These are phyloP conservation scores for Venustampulla echinocandica DNA, from an alignment of 495 filamentous ascomycete species.

Conservation along the genomic window DNA sequence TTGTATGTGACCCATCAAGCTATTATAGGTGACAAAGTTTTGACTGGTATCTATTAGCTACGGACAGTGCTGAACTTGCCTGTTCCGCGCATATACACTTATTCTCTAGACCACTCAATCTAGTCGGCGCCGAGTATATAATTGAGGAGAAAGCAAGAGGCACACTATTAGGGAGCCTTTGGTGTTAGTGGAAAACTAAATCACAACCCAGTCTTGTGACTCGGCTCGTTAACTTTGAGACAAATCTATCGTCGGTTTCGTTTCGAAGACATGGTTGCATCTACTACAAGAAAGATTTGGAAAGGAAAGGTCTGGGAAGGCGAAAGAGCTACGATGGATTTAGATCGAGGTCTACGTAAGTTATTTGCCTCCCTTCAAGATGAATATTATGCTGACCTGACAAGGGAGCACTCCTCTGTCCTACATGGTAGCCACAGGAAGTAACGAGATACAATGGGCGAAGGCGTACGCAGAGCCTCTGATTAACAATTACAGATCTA, in stretches of 20 bases:
- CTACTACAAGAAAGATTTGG: constrained; percentile 33
- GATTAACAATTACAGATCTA: constrained; percentile 26
- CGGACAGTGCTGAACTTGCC: not conserved
- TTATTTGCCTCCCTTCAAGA: constrained; percentile 5
- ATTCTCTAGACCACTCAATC: constrained; percentile 1
- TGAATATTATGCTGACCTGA: constrained; percentile 6
- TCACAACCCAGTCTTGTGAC: constrained; percentile 26
- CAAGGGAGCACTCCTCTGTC: constrained; percentile 22
- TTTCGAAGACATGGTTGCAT: constrained; percentile 34
- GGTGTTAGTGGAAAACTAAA: constrained; percentile 25
- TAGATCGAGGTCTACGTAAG: constrained; percentile 31
- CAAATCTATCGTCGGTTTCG: constrained; percentile 25
- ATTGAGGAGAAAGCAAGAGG: constrained; percentile 7
- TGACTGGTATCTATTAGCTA: not conserved
- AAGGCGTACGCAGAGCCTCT: constrained; percentile 18
- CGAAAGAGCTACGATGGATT: constrained; percentile 21
- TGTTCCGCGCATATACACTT: constrained; percentile 4
- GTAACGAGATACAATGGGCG: constrained; percentile 29
- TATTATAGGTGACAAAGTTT: not conserved
- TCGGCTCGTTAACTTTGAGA: constrained; percentile 33
- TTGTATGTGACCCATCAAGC: constrained; percentile 1
- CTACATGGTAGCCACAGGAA: constrained; percentile 25
- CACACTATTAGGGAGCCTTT: constrained; percentile 11
- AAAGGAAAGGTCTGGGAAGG: constrained; percentile 19
- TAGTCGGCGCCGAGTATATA: constrained; percentile 5